phyloP scores from a whole-genome alignment of 331 rosid genomes.

The Ulmus americana region DNA sequence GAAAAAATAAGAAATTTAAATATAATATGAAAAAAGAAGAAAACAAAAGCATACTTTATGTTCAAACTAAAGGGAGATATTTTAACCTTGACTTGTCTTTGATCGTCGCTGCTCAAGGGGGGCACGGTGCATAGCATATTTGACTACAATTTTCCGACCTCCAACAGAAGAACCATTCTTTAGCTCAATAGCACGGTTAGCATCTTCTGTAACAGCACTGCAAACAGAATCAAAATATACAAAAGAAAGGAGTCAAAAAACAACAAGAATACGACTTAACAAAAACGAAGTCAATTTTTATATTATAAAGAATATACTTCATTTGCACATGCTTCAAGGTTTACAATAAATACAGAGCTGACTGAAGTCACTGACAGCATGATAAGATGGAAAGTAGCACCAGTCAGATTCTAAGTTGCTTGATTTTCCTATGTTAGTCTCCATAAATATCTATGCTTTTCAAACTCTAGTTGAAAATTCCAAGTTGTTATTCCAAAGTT shows the following conservation, averaged over 20 bases:
- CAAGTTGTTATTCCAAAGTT: too few species aligned
- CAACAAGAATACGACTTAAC: not conserved
- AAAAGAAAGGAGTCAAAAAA: not conserved
- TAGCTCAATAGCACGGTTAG: conserved; percentile 69
- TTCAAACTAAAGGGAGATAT: conserved; percentile 7
- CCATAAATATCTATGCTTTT: not conserved
- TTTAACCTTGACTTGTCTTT: conserved; percentile 65
- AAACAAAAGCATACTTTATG: not conserved
- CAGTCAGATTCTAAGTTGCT: not conserved
- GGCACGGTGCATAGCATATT: conserved; percentile 85
- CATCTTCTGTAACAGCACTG: conserved; percentile 85
- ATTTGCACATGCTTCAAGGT: not conserved
- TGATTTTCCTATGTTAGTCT: not conserved
- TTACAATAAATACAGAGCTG: not conserved
- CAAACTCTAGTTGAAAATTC: too few species aligned
- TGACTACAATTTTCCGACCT: conserved; percentile 68
- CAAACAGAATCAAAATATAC: conserved; percentile 25
- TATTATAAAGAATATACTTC: too few species aligned
- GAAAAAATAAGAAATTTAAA: not conserved
- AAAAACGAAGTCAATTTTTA: too few species aligned
- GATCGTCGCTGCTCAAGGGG: conserved; percentile 56
- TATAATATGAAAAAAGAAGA: not conserved
- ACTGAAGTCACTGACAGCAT: not conserved
- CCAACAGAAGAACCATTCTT: conserved; percentile 65
- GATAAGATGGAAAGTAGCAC: not conserved